A percentile compares a stretch with the other conserved stretches of the same genome.
These are phyloP conservation scores for Phytophthora uliginosa DNA, from an alignment of 352 stramenopile genomes.

Conservation along the genomic window DNA sequence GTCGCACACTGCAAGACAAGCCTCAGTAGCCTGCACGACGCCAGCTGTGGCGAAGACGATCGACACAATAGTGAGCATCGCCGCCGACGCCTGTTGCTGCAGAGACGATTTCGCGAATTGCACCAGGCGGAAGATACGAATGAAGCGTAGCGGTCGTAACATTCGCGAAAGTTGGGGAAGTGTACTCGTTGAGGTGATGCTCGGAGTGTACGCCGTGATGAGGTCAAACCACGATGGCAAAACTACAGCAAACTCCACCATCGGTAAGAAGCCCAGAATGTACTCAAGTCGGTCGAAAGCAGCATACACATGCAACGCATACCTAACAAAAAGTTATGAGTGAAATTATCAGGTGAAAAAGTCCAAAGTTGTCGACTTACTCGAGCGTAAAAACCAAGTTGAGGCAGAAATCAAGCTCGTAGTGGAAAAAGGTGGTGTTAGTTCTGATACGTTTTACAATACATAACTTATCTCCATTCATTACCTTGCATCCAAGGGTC, in stretches of 20 bases:
- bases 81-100: constrained; percentile 71
- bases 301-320: constrained; percentile 67
- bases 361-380: constrained; percentile 41
- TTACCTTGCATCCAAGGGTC: constrained; percentile 63
- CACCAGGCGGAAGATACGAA: constrained; percentile 79
- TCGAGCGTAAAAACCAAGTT: constrained; percentile 79
- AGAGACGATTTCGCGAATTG: constrained; percentile 82
- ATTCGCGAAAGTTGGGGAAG: constrained; percentile 43
- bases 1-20: constrained; percentile 47
- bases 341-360: not conserved
- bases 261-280: constrained; percentile 51
- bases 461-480: constrained; percentile 39
- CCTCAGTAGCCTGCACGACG: constrained; percentile 74
- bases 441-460: not conserved
- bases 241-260: constrained; percentile 71
- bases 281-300: constrained; percentile 77
- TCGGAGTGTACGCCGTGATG: constrained; percentile 25
- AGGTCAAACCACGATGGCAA: constrained; percentile 69
- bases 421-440: not conserved
- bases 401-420: constrained; percentile 60
- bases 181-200: constrained; percentile 26
- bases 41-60: constrained; percentile 80
- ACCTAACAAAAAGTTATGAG: too few relatives aligned
- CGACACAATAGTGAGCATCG: constrained; percentile 71
- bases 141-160: constrained; percentile 68